phyloP scores from a whole-genome alignment of 768 basidiomycete genomes.

The Hypholoma fasciculare region DNA sequence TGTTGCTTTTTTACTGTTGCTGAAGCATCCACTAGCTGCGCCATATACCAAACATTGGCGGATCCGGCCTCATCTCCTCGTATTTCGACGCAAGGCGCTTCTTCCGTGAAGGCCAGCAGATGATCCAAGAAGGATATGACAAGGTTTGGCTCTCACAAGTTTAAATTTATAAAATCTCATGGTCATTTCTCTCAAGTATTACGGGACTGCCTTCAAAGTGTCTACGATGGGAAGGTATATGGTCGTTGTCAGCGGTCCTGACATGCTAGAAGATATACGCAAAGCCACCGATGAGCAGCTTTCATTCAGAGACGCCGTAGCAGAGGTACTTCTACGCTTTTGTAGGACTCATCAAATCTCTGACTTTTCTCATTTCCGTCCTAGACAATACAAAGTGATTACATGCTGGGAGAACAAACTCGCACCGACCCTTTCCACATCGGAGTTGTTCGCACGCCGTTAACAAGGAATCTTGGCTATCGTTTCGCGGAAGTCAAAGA shows the following conservation, averaged over 20 bases:
- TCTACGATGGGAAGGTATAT: conserved; percentile 14
- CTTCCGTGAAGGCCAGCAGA: conserved; percentile 10
- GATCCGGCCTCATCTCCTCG: conserved; percentile 9
- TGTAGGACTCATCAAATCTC: not conserved
- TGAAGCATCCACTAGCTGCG: conserved; percentile 2
- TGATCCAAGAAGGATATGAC: conserved; percentile 15
- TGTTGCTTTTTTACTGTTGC: not conserved
- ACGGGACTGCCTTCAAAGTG: conserved; percentile 15
- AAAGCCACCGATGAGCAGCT: conserved; percentile 16
- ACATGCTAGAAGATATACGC: conserved; percentile 15
- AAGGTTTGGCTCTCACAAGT: not conserved
- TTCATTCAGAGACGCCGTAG: conserved; percentile 16
- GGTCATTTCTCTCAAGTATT: conserved; percentile 4
- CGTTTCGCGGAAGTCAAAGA: conserved; percentile 29
- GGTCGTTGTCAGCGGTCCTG: conserved; percentile 12
- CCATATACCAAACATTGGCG: conserved; percentile 15
- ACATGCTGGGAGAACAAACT: conserved; percentile 12
- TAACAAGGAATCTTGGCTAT: conserved; percentile 15
- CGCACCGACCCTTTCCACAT: conserved; percentile 14
- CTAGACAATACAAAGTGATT: conserved; percentile 14
- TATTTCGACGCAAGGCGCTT: conserved; percentile 12
- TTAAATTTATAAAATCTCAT: not conserved
- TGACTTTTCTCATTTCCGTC: not conserved
- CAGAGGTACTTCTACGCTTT: conserved; percentile 4
- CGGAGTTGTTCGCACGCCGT: conserved; percentile 10